phyloP scores from a whole-genome alignment of 2,329 filamentous ascomycete species.

The Mycosphaerella sp. region DNA sequence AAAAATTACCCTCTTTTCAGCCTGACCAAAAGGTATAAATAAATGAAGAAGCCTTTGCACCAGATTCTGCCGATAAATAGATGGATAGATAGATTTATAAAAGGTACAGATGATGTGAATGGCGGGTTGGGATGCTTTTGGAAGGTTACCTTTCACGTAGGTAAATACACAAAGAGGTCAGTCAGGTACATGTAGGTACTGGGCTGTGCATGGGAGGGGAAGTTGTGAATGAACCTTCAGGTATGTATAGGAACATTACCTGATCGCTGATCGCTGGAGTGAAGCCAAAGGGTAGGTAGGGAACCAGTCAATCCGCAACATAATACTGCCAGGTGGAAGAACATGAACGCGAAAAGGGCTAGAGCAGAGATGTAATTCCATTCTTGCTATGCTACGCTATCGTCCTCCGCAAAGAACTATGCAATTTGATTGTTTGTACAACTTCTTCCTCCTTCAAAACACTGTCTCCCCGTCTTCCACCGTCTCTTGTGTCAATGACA shows the following conservation, averaged over 20 bases:
- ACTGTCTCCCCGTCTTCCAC: neutral
- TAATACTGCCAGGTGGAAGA: neutral
- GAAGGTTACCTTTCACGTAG: no score
- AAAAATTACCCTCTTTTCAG: no score
- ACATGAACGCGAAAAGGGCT: neutral
- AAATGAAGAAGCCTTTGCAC: no score
- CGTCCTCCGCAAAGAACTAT: neutral
- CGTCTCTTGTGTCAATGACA: neutral
- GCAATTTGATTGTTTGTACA: neutral
- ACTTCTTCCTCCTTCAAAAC: neutral
- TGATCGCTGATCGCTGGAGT: neutral
- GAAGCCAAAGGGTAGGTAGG: neutral
- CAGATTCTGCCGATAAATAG: no score
- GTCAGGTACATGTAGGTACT: no score
- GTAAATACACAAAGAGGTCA: no score
- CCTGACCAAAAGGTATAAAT: no score
- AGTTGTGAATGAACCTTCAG: neutral
- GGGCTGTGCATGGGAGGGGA: no score
- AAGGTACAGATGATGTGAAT: no score
- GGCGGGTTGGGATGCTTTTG: no score
- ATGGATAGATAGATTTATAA: no score
- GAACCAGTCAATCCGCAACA: neutral
- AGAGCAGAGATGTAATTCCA: neutral
- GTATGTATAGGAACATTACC: neutral
- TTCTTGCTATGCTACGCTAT: neutral